These are phyloP conservation scores for Stropharia rugosoannulata DNA, from an alignment of 768 basidiomycete genomes.

Conservation along the genomic window DNA sequence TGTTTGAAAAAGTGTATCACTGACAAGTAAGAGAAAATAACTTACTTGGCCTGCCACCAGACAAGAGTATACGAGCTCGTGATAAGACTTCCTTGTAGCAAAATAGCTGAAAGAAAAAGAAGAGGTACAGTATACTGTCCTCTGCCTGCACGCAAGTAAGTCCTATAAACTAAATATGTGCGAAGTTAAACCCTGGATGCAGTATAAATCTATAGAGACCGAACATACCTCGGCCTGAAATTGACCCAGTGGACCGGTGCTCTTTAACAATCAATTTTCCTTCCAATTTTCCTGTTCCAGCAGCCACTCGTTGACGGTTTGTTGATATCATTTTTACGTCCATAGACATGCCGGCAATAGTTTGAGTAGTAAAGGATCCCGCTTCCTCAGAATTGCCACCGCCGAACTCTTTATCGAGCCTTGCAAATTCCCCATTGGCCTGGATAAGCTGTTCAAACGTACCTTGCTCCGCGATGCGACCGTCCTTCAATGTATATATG, in stretches of 20 bases:
- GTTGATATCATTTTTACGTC: conserved; percentile 31
- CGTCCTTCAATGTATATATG: conserved; percentile 72
- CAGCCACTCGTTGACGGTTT: conserved; percentile 28
- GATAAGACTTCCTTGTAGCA: conserved; percentile 64
- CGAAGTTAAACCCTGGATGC: not conserved
- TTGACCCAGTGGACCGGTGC: conserved; percentile 62
- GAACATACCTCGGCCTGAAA: conserved; percentile 42
- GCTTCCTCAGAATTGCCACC: conserved; percentile 40
- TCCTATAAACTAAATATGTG: conserved; percentile 47
- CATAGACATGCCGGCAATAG: conserved; percentile 25
- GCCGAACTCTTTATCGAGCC: conserved; percentile 62
- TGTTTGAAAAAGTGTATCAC: not conserved
- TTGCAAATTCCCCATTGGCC: conserved; percentile 51
- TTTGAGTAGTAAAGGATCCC: conserved; percentile 22
- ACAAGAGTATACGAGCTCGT: conserved; percentile 67
- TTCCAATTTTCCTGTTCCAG: conserved; percentile 62
- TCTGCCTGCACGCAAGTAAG: conserved; percentile 57
- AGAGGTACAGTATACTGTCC: conserved; percentile 50
- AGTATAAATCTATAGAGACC: not conserved
- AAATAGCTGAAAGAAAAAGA: conserved; percentile 44
- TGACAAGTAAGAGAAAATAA: not conserved
- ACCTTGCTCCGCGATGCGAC: conserved; percentile 71
- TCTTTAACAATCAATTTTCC: conserved; percentile 69
- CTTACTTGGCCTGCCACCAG: conserved; percentile 69
- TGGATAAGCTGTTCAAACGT: conserved; percentile 52